phyloP scores from a whole-genome alignment of 768 basidiomycete genomes.

The Pholiota conissans region DNA sequence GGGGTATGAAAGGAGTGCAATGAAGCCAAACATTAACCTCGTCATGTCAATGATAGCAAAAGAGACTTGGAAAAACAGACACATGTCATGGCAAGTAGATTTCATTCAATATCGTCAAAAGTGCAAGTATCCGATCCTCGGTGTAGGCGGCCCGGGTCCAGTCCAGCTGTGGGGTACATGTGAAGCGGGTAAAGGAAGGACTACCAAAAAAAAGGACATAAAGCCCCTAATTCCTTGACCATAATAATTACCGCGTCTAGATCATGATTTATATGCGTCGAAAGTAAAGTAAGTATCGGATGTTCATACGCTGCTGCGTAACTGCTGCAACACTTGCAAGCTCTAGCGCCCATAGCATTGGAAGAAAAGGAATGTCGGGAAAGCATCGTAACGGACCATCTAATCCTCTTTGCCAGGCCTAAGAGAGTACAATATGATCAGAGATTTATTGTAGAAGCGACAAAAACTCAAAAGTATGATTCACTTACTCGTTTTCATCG shows the following conservation, averaged over 20 bases:
- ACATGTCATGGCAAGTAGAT: neutral
- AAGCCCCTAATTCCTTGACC: conserved; percentile 4
- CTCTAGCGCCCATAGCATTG: conserved; percentile 4
- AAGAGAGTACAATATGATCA: conserved; percentile 15
- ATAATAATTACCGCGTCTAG: conserved; percentile 11
- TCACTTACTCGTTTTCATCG: conserved; percentile 58
- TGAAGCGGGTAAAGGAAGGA: neutral
- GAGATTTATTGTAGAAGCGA: conserved; percentile 3
- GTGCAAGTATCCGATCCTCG: neutral
- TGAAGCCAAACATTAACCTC: no score
- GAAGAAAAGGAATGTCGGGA: neutral
- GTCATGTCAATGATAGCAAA: no score
- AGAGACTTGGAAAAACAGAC: no score
- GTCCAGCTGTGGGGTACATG: neutral
- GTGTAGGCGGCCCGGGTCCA: neutral
- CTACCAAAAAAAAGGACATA: conserved; percentile 3
- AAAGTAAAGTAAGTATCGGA: conserved; percentile 15
- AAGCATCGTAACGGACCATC: neutral
- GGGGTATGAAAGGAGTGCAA: no score
- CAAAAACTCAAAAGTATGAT: neutral
- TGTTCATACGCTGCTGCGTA: conserved; percentile 1
- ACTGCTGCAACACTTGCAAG: conserved; percentile 7
- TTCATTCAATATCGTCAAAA: neutral
- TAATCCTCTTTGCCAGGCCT: conserved; percentile 33
- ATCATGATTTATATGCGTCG: conserved; percentile 9